These are phyloP conservation scores for Coemansia sp. DNA, from an alignment of 192 early-diverging fungal genomes.

Conservation along the genomic window DNA sequence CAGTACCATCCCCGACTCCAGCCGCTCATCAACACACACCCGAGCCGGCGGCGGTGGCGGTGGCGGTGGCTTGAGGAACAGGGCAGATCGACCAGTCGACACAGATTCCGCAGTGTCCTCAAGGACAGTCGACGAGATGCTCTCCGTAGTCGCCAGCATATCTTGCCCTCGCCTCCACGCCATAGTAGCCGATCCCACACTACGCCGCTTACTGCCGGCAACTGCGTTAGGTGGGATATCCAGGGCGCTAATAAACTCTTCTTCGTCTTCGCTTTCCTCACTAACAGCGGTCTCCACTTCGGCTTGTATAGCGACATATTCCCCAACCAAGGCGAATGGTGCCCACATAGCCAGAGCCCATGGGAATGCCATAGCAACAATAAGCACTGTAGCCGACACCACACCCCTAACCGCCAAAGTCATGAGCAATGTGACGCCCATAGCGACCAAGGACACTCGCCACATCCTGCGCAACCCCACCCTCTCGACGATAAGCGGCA, in stretches of 20 bases:
- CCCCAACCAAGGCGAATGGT: slow-evolving; percentile 89
- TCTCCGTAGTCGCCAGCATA: slow-evolving; percentile 6
- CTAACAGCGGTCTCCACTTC: background rate
- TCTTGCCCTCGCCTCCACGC: slow-evolving; percentile 16
- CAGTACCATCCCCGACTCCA: slow-evolving; percentile 69
- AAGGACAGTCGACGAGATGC: slow-evolving; percentile 39
- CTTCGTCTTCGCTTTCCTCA: background rate
- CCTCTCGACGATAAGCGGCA: slow-evolving; percentile 8
- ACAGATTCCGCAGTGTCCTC: slow-evolving; percentile 9
- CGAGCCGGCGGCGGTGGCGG: background rate
- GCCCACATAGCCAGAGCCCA: slow-evolving; percentile 91
- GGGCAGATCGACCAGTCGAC: background rate
- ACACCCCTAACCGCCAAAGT: slow-evolving; percentile 66
- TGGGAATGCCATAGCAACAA: slow-evolving; percentile 74
- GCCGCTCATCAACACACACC: background rate
- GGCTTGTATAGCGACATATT: slow-evolving; percentile 38
- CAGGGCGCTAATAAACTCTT: slow-evolving; percentile 31
- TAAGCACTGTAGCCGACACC: slow-evolving; percentile 60
- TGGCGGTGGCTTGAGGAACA: slow-evolving; percentile 8
- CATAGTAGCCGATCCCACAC: background rate
- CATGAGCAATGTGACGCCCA: slow-evolving; percentile 61
- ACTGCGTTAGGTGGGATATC: slow-evolving; percentile 4
- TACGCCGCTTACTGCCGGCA: background rate
- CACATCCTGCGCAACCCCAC: slow-evolving; percentile 58
- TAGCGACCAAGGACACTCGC: slow-evolving; percentile 67